These are phyloP conservation scores for Escallonia herrerae DNA, from an alignment of 129 eudicot species.

Conservation along the genomic window DNA sequence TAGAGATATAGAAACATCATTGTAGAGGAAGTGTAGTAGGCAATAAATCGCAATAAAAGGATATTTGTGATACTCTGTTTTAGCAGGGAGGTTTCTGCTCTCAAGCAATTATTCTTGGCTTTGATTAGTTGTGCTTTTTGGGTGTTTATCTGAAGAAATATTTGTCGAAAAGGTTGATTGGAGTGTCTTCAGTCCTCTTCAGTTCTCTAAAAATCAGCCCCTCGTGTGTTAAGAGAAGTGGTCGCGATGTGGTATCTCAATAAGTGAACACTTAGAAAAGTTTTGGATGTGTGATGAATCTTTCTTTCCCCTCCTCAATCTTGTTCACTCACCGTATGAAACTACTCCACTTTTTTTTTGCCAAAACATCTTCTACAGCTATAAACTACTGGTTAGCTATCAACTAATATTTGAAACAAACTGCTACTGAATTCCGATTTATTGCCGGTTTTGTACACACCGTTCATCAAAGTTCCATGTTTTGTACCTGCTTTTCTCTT, in stretches of 20 bases:
- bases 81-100: slow-evolving; percentile 6
- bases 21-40: no score
- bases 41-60: no score
- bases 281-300: not conserved
- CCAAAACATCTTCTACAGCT: no score
- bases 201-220: not conserved
- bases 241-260: not conserved
- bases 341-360: no score
- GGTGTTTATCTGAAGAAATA: slow-evolving; percentile 8
- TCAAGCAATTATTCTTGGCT: slow-evolving; percentile 91
- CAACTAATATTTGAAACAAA: no score
- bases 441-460: no score
- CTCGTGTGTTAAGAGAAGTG: slow-evolving; percentile 1
- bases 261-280: not conserved
- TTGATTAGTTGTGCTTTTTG: slow-evolving; percentile 35
- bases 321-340: no score
- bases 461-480: no score
- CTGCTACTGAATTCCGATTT: no score
- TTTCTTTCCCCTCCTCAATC: not conserved
- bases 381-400: no score
- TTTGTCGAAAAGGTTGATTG: not conserved
- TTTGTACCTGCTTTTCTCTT: no score
- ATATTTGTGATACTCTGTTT: not conserved
- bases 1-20: no score
- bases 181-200: not conserved